Conservation (phyloP, 345 rosid genomes). For the Erucastrum elatum region DNA sequence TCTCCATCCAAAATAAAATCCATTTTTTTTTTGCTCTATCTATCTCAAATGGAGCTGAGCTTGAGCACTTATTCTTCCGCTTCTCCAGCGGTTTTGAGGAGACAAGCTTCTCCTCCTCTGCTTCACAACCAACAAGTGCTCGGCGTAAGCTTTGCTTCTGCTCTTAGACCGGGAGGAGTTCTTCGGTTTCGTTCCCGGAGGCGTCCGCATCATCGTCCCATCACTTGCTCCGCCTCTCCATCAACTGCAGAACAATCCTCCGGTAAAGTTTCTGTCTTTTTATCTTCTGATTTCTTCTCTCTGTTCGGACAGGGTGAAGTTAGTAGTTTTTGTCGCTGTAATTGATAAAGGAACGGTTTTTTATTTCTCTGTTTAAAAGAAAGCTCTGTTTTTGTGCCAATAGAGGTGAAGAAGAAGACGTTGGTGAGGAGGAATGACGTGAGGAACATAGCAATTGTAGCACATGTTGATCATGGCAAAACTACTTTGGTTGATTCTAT, state of each 20-base stretch:
- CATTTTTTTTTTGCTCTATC: not conserved
- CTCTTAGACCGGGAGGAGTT: constrained; percentile 32
- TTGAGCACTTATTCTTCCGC: constrained; percentile 42
- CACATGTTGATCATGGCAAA: constrained; percentile 98
- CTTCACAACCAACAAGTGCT: constrained; percentile 45
- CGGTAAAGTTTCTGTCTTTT: constrained; percentile 43
- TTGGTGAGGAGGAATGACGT: constrained; percentile 71
- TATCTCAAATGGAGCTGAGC: constrained; percentile 52
- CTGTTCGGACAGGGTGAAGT: not conserved
- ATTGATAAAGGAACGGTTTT: not conserved
- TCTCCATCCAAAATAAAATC: constrained; percentile 46
- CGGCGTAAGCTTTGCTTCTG: constrained; percentile 49
- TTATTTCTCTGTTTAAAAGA: not conserved
- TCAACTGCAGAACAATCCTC: constrained; percentile 52
- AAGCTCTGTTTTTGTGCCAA: constrained; percentile 22
- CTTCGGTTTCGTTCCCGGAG: constrained; percentile 48
- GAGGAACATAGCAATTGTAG: constrained; percentile 93
- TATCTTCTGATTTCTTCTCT: not conserved
- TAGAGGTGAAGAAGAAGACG: constrained; percentile 78
- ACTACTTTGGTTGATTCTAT: constrained; percentile 95
- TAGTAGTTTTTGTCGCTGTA: not conserved
- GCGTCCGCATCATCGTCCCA: constrained; percentile 36
- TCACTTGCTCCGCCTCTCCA: constrained; percentile 69
- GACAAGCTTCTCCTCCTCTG: constrained; percentile 41
- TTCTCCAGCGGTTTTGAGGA: constrained; percentile 35